These are phyloP conservation scores for Dactylellina parvicollis DNA, from an alignment of 2,329 filamentous ascomycete genomes.

Conservation along the genomic window DNA sequence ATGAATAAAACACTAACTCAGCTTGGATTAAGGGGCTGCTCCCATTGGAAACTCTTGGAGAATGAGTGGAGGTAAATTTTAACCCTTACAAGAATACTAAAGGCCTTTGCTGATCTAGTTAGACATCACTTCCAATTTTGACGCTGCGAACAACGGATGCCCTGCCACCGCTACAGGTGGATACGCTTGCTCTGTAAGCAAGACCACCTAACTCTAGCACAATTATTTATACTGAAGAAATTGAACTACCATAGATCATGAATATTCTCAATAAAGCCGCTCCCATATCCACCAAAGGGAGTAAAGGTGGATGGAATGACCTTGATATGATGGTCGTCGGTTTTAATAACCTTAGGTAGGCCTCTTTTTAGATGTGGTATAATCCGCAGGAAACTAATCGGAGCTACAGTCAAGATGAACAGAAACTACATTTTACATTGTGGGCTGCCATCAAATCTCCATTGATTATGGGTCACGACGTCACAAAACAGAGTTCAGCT, in stretches of 20 bases:
- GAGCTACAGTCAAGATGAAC: slow-evolving; percentile 58
- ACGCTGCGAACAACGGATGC: slow-evolving; percentile 11
- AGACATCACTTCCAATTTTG: slow-evolving; percentile 33
- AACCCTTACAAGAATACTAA: neutral
- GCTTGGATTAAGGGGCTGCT: slow-evolving; percentile 55
- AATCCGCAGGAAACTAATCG: slow-evolving; percentile 51
- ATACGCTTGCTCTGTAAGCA: slow-evolving; percentile 24
- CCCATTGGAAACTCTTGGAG: slow-evolving; percentile 63
- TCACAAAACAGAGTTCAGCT: slow-evolving; percentile 59
- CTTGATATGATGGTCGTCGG: slow-evolving; percentile 62
- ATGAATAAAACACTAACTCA: neutral
- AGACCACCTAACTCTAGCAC: neutral
- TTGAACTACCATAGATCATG: slow-evolving; percentile 22
- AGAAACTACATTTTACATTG: slow-evolving; percentile 64
- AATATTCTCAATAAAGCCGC: slow-evolving; percentile 56
- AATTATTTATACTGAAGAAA: neutral
- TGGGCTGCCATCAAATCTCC: slow-evolving; percentile 65
- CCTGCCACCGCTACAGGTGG: slow-evolving; percentile 23
- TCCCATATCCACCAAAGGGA: slow-evolving; percentile 21
- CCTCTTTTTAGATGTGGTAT: neutral
- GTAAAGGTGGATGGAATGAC: slow-evolving; percentile 56
- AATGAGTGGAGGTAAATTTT: slow-evolving; percentile 60
- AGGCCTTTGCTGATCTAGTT: neutral
- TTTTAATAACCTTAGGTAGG: slow-evolving; percentile 59
- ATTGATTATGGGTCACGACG: slow-evolving; percentile 63